Evolutionary conservation across 2,329 filamentous ascomycete genomes (phyloP), one percentile per base, ranked within the genome.

Genomic region (Penicillium decumbens): DNA sequence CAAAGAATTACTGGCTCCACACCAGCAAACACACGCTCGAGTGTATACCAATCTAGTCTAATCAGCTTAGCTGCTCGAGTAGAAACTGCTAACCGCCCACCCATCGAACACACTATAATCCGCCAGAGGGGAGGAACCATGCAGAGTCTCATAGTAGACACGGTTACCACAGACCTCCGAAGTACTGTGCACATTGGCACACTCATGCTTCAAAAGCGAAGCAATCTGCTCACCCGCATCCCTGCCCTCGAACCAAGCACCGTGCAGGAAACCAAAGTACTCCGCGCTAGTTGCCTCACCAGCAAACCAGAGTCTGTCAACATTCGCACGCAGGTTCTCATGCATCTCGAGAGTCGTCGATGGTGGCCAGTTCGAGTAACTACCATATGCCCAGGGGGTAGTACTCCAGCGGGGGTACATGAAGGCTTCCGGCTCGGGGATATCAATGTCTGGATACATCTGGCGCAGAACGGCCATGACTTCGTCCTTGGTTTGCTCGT

Each of bases 311-410:
- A 87, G 63, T 0, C 80, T 67, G 7, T 75, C 76, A 0, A 83
- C 67, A 51, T 85, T 85, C n/a, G 83, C 81, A 1, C 84, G 77
- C 9, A 87, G 71, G 55, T 87, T 87, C 61, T 87, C 79, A 56
- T 87, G 84, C 70, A 76, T 80, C 59, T 85, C 79, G 0, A 87
- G 70, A 0, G 80, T 83, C 38, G 81, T 81, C 0, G 80, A 80
- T 0, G 77, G 69, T 0, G 84, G 84, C 84, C 83, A 87, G 63
- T 86, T 86, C 32, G 80, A 83, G 66, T 85, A 87, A 20, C 78
- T 82, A 3, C 84, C 84, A 46, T 77, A 80, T 0, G 75, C 59
- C 76, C 77, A 78, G 2, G 75, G 74, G 29, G 67, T 68, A 3
- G 62, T 59, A 12, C 65, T 79, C 81, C 81, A 84, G 28, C 80